Percentiles rank a stretch among this genome's conserved stretches.
These are phyloP conservation scores for Auriscalpium microsporum DNA, from an alignment of 768 basidiomycete genomes.

Conservation along the genomic window DNA sequence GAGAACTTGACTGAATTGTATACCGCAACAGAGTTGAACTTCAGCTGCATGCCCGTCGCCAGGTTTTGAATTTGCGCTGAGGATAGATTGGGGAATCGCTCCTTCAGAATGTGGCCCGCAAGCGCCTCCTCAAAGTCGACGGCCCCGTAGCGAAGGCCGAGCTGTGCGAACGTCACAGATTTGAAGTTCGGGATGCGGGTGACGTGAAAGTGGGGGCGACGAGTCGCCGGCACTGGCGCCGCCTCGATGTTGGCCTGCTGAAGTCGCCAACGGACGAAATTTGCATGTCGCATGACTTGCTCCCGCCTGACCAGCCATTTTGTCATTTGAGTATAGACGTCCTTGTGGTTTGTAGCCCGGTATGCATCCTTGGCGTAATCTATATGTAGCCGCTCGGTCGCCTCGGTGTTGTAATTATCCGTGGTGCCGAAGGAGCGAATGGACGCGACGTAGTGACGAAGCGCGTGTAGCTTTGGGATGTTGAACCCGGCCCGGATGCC, in stretches of 20 bases:
- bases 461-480: conserved; percentile 17
- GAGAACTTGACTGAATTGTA: neutral
- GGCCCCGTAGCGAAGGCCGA: neutral
- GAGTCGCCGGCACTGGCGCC: too few relatives aligned
- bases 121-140: neutral
- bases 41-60: neutral
- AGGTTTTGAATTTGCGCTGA: too few relatives aligned
- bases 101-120: neutral
- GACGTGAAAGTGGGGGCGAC: neutral
- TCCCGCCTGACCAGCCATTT: neutral
- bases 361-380: conserved; percentile 2
- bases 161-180: neutral
- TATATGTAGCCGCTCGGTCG: conserved; percentile 10
- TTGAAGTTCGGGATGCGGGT: neutral
- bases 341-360: neutral
- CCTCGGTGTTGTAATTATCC: conserved; percentile 14
- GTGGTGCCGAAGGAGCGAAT: conserved; percentile 57
- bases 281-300: neutral
- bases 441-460: conserved; percentile 11
- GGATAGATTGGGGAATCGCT: neutral
- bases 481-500: conserved; percentile 15
- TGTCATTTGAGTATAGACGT: neutral
- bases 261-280: neutral
- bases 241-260: too few relatives aligned
- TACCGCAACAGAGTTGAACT: neutral